These are phyloP conservation scores for Penicillium sp. DNA, from an alignment of 2,329 filamentous ascomycete species.

Conservation along the genomic window DNA sequence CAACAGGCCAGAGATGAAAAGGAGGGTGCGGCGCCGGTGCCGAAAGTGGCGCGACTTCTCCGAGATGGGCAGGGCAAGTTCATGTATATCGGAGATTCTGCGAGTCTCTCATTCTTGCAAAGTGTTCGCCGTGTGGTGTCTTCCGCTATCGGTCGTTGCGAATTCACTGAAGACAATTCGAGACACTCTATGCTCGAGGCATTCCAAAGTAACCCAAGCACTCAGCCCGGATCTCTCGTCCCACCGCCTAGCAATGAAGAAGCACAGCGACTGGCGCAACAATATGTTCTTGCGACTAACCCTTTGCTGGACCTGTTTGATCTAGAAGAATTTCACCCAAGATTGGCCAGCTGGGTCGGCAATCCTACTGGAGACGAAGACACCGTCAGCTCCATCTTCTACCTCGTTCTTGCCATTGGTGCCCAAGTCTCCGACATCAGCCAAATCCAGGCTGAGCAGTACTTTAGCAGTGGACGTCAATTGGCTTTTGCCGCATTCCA, in stretches of 20 bases:
- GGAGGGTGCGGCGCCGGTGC: conserved; percentile 35
- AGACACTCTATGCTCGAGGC: conserved; percentile 46
- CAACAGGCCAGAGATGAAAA: conserved; percentile 30
- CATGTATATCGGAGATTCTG: conserved; percentile 56
- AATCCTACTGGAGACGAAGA: conserved; percentile 40
- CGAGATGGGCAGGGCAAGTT: conserved; percentile 54
- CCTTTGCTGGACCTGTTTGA: conserved; percentile 52
- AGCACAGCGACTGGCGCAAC: conserved; percentile 41
- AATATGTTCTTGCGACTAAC: conserved; percentile 48
- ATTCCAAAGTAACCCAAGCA: conserved; percentile 31
- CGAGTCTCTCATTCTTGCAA: conserved; percentile 53
- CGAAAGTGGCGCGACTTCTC: conserved; percentile 45
- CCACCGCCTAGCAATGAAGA: conserved; percentile 37
- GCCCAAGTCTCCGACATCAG: conserved; percentile 43
- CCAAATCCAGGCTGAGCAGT: conserved; percentile 45
- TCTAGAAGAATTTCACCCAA: conserved; percentile 42
- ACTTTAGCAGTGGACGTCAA: conserved; percentile 48
- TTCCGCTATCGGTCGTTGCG: conserved; percentile 44
- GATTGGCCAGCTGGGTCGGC: conserved; percentile 39
- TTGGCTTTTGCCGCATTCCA: conserved; percentile 47
- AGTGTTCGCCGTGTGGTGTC: conserved; percentile 52
- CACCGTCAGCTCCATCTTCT: conserved; percentile 49
- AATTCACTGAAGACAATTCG: conserved; percentile 41
- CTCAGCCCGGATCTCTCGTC: conserved; percentile 28
- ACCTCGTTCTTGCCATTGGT: conserved; percentile 52